Percentiles rank a stretch among this genome's conserved stretches.
These are phyloP conservation scores for Myxozyma mucilagina DNA, from an alignment of 805 yeast genomes.

Conservation along the genomic window DNA sequence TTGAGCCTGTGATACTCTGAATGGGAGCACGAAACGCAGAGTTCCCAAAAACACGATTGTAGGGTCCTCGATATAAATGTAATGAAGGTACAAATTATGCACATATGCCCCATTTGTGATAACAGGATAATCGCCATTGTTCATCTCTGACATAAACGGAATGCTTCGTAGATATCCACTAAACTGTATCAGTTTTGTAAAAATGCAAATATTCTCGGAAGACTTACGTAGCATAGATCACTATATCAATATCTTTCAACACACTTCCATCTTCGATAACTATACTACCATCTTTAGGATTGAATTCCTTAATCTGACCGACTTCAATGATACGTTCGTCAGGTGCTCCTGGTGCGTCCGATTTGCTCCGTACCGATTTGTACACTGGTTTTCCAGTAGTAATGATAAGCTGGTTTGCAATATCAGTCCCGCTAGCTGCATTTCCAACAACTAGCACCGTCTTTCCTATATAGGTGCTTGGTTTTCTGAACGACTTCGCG, in stretches of 20 bases:
- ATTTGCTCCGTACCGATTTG: conserved; percentile 52
- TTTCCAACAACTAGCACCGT: conserved; percentile 70
- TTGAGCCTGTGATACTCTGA: conserved; percentile 52
- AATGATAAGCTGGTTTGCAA: conserved; percentile 60
- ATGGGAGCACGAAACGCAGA: conserved; percentile 63
- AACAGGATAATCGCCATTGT: conserved; percentile 39
- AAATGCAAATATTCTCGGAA: not conserved
- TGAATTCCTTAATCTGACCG: conserved; percentile 47
- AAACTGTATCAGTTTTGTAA: not conserved
- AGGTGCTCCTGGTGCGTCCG: conserved; percentile 19
- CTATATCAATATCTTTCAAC: conserved; percentile 52
- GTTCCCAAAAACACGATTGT: conserved; percentile 63
- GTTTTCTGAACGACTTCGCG: conserved; percentile 55
- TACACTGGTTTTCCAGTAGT: conserved; percentile 46
- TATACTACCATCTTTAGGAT: conserved; percentile 45
- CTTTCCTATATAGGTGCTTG: conserved; percentile 48
- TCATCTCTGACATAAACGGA: conserved; percentile 54
- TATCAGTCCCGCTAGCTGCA: conserved; percentile 75
- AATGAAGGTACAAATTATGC: conserved; percentile 59
- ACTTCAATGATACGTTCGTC: conserved; percentile 45
- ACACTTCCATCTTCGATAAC: conserved; percentile 52
- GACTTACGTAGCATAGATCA: conserved; percentile 61
- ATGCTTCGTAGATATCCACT: conserved; percentile 64
- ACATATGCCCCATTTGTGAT: conserved; percentile 52
- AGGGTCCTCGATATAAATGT: conserved; percentile 59